Base-by-base conservation (phyloP, 2,329 filamentous ascomycete species). In the Tolypocladium sp. region DNA sequence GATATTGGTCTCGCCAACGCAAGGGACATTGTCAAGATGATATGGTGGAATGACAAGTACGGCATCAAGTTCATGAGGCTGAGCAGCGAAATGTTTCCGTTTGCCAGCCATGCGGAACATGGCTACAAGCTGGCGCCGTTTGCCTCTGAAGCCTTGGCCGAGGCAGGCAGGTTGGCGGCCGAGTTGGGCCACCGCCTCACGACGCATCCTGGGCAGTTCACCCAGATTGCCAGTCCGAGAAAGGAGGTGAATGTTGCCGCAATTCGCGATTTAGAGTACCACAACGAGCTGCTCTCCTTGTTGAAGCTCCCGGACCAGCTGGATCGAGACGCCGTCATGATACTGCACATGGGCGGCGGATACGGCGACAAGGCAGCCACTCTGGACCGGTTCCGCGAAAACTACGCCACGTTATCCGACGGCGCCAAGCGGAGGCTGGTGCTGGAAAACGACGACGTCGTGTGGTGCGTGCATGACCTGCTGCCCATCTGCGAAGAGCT, bases 51-150 rank as follows among this genome's bases (percentile, higher is more conserved):
- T 68, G 88, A 95, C 63, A 89, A 85, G 65, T 97, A 93, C 64
- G 87, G 88, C 44, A 97, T 97, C 74, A 92, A 86, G 65, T 97
- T 97, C 71, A 85, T 97, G 83, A 85, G 93, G 1, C 78, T 97
- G 25, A 96, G 91, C 65, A 96, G 91, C 58, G 93, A 97, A 66
- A 97, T 97, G 90, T 97, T 97, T 64, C 93, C 93, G 0, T 97
- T 97, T 71, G 93, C 93, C 2, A 95, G 90, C 63, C 93, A 97
- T 68, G 82, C 83, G 30, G 88, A 91, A 62, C 88, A 96, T 64
- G 93, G 92, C 0, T 97, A 97, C 72, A 88, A 85, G 65, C 79
- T 97, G 15, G 87, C 86, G 0, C 88, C 90, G 0, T 97, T 97
- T 70, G 93, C 92, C 0, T 84, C 89, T 0, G 87, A 92, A 17